Base-by-base conservation (phyloP, 2,329 filamentous ascomycete genomes). In the Venturia asperata region DNA sequence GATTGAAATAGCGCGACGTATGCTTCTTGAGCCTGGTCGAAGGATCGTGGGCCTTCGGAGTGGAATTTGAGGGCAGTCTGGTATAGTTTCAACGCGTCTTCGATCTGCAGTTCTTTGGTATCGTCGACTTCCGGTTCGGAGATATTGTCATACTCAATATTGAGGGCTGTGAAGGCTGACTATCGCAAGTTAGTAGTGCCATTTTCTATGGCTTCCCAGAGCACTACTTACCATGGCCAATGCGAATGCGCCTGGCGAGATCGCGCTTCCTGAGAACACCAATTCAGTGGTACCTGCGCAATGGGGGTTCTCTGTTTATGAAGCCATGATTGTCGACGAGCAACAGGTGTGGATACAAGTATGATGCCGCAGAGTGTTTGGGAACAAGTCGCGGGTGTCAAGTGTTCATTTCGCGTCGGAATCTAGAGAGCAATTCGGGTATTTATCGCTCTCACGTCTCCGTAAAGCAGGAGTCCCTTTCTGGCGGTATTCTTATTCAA, bases 81-180 rank as follows among this genome's bases (percentile, higher is more conserved):
- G 74, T 97, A 99, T 43, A 93, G 85, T 77, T 97, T 97, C 68
- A 99, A 81, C 61, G 94, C 92, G 78, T 99, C 94, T 72, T 99
- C 94, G 72, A 97, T 93, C 82, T 96, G 92, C 63, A 99, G 87
- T 76, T 97, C 93, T 75, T 93, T 94, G 42, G 92, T 96, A 71
- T 94, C 92, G 75, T 99, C 94, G 72, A 96, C 81, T 77, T 97
- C 92, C 71, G 96, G 91, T 73, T 96, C 92, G 68, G 88, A 81
- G 66, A 91, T 90, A 77, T 97, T 91, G 77, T 97, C 94, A 11
- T 91, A 89, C 77, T 97, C 92, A 77, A 97, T 85, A 75, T 99
- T 99, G 76, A 97, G 87, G 64, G 93, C 91, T 72, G 88, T 86
- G 79, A 95, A 97, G 71, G 85, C 83, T 45, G 75, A 74, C 75